Evolutionary conservation across 1,139 yeast genomes (phyloP).

Genomic region (Geotrichum restrictum): DNA sequence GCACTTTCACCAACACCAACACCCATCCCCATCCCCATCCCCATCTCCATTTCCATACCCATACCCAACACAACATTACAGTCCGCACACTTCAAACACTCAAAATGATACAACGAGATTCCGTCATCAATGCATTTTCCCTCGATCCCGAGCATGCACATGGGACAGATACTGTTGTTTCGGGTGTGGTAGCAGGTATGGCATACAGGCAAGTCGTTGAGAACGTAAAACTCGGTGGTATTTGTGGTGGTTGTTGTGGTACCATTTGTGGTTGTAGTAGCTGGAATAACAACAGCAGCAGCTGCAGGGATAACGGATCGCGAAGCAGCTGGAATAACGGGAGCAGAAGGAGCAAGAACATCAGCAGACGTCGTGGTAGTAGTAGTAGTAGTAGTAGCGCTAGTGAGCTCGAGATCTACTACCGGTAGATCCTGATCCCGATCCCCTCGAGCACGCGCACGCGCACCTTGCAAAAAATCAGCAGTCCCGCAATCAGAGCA

Average conservation of each 20-base stretch:
- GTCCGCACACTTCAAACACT: constrained; percentile 36
- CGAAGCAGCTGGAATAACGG: too few species aligned
- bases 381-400: too few species aligned
- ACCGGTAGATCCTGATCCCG: too few species aligned
- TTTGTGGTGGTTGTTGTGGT: constrained; percentile 27
- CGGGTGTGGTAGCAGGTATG: constrained; percentile 67
- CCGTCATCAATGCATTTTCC: constrained; percentile 57
- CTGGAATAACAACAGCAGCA: neutral
- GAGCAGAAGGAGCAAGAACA: too few species aligned
- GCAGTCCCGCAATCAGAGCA: constrained; percentile 59
- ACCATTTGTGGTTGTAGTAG: neutral
- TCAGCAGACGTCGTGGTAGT: too few species aligned
- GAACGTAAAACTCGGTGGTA: constrained; percentile 69
- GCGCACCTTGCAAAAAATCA: constrained; percentile 22
- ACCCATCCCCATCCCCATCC: too few species aligned
- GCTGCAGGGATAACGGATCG: too few species aligned
- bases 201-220: constrained; percentile 77
- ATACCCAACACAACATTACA: constrained; percentile 27
- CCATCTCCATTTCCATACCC: too few species aligned
- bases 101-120: constrained; percentile 33
- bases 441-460: too few species aligned
- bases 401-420: too few species aligned
- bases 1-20: too few species aligned
- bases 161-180: constrained; percentile 69
- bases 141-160: constrained; percentile 74